Base-by-base conservation (phyloP, 495 filamentous ascomycete species). In the Penicillium paxilli region DNA sequence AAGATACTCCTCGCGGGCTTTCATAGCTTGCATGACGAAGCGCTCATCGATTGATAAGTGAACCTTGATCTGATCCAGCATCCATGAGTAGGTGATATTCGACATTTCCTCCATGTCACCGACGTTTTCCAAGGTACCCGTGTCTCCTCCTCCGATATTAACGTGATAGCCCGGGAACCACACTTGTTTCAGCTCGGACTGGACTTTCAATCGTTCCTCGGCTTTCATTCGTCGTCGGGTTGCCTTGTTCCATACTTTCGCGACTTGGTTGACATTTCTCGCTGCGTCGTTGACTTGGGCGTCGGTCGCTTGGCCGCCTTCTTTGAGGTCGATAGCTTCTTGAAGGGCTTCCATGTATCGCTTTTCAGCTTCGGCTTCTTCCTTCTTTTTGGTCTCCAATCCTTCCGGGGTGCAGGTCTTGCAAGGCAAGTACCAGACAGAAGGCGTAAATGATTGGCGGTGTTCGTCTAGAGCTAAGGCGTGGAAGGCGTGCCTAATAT, bases 401-500 rank as follows among this genome's bases (percentile, higher is more conserved):
- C 61, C 32, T 9, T 58, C 54, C 16, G 28, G 16, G 1, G 58
- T 52, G 6, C 47, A 47, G 24, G 25, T 47, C 17, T 54, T 53
- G 14, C 46, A 63, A 32, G 69, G 68, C 44, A 73, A 59, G 65
- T 75, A 67, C 81, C 81, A 86, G 5, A 86, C 49, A 1, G 79
- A 76, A 2, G 83, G 83, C 17, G 63, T 47, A 55, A 83, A 85
- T 4, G 79, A 65, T 0, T 64, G 63, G 1, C 82, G 72, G 19
- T 68, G 60, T 58, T 85, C 83, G 42, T 86, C 82, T 2, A 87
- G 63, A 9, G 81, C 73, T 11, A 86, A 58, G 28, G 83, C 84
- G 23, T 87, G 83, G 56, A 78, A 86, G 7, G 83, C 83, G 53
- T 84, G 67, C 44, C 78, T 64, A 44, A 85, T 73, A 48, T 76